A percentile compares a stretch with the other conserved stretches of the same genome.
phyloP scores from a whole-genome alignment of 257 asterid genomes.

The Scutellaria baicalensis region DNA sequence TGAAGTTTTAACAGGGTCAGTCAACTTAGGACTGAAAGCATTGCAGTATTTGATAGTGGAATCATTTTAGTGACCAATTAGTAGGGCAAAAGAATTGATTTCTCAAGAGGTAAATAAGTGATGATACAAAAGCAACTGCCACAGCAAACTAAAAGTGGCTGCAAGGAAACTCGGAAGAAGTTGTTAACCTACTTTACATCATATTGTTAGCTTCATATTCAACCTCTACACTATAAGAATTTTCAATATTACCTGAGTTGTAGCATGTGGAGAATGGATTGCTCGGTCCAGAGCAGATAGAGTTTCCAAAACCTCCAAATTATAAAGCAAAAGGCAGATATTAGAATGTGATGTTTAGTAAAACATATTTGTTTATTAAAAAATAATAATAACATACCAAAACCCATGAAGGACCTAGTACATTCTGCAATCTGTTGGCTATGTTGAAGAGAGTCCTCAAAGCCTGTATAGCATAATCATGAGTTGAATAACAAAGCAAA shows the following conservation, averaged over 20 bases:
- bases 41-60: not conserved
- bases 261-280: slow-evolving; percentile 96
- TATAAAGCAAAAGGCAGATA: slow-evolving; percentile 6
- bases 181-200: not conserved
- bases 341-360: slow-evolving; percentile 12
- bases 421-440: slow-evolving; percentile 91
- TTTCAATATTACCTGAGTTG: slow-evolving; percentile 65
- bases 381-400: slow-evolving; percentile 50
- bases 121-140: not conserved
- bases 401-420: slow-evolving; percentile 98
- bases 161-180: not conserved
- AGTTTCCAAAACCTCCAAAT: slow-evolving; percentile 84
- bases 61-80: not conserved
- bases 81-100: not conserved
- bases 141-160: not conserved
- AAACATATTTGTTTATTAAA: not conserved
- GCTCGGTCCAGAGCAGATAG: slow-evolving; percentile 93
- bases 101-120: not conserved
- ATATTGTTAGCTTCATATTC: not conserved
- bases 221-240: not conserved
- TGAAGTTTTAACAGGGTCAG: not conserved
- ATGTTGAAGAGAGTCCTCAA: slow-evolving; percentile 93
- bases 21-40: not conserved
- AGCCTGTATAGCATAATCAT: slow-evolving; percentile 46
- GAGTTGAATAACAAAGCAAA: slow-evolving; percentile 1